These are phyloP conservation scores for Licmophora abbreviata DNA, from an alignment of 108 stramenopile species.

Conservation along the genomic window DNA sequence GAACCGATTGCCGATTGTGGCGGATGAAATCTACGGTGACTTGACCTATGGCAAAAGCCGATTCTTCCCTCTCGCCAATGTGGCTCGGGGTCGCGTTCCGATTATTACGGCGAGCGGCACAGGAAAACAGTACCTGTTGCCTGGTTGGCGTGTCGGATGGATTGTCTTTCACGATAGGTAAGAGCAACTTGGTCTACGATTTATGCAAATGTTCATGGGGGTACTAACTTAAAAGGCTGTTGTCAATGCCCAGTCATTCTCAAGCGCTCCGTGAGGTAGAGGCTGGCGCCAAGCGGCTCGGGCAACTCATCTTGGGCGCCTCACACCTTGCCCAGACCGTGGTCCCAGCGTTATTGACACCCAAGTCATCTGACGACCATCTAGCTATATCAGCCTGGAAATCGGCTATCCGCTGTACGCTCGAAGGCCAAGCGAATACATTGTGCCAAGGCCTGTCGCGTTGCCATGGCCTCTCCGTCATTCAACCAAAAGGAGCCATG, in stretches of 20 bases:
- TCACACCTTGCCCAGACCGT: constrained; percentile 70
- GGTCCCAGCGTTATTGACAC: constrained; percentile 60
- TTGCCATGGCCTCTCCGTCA: constrained; percentile 62
- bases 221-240: constrained; percentile 3
- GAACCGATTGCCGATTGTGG: constrained; percentile 66
- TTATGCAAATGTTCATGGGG: neutral
- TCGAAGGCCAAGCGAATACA: constrained; percentile 64
- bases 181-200: constrained; percentile 7
- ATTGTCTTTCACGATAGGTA: constrained; percentile 73
- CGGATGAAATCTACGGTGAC: constrained; percentile 93
- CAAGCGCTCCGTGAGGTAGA: constrained; percentile 59
- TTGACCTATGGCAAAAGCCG: constrained; percentile 47
- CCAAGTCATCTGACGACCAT: constrained; percentile 26
- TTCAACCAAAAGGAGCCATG: constrained; percentile 79
- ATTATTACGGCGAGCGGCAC: constrained; percentile 82
- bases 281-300: constrained; percentile 62
- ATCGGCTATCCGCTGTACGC: constrained; percentile 27
- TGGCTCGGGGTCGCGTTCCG: constrained; percentile 64
- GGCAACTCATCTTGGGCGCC: constrained; percentile 79
- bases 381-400: constrained; percentile 48
- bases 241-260: constrained; percentile 24
- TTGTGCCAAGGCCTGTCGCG: constrained; percentile 29
- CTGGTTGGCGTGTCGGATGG: constrained; percentile 92
- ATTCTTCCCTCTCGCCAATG: constrained; percentile 68
- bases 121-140: constrained; percentile 90